Evolutionary conservation across 257 asterid genomes (phyloP).

Genomic region (Solanum habrochaites): DNA sequence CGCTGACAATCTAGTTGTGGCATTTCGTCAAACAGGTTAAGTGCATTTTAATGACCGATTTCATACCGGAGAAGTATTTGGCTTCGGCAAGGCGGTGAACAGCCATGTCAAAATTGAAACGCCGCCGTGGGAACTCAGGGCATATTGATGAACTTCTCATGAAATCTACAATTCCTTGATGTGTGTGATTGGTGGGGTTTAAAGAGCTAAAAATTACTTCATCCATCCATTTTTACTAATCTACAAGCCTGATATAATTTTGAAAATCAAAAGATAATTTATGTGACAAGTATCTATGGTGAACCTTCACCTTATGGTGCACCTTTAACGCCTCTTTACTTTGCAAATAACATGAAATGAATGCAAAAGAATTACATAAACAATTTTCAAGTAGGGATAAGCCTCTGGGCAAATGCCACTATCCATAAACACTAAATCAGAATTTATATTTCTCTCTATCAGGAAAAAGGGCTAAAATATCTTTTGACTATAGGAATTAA

Average conservation of each 20-base stretch:
- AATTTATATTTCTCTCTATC: not conserved
- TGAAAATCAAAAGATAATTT: not conserved
- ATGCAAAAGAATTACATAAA: not conserved
- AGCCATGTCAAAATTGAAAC: not conserved
- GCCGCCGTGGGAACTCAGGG: conserved; percentile 5
- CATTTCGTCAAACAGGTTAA: conserved; percentile 45
- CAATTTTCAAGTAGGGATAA: not conserved
- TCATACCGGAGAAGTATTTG: conserved; percentile 5
- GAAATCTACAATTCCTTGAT: not conserved
- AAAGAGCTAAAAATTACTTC: not conserved
- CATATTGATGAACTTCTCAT: conserved; percentile 8
- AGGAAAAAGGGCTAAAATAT: not conserved
- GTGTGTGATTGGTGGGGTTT: not conserved
- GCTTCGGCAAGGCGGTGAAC: conserved; percentile 15
- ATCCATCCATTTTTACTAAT: not conserved
- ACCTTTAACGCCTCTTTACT: not conserved
- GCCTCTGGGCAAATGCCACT: not conserved
- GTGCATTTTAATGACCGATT: conserved; percentile 30
- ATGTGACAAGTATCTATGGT: not conserved
- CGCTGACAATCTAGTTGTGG: conserved; percentile 35
- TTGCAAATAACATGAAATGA: not conserved
- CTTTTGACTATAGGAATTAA: not conserved
- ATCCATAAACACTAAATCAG: not conserved
- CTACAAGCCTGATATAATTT: not conserved
- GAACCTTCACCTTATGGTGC: not conserved